Percentiles rank a stretch among this genome's conserved stretches.
These are phyloP conservation scores for Larix kaempferi DNA, from an alignment of 75 land plant genomes.

Conservation along the genomic window DNA sequence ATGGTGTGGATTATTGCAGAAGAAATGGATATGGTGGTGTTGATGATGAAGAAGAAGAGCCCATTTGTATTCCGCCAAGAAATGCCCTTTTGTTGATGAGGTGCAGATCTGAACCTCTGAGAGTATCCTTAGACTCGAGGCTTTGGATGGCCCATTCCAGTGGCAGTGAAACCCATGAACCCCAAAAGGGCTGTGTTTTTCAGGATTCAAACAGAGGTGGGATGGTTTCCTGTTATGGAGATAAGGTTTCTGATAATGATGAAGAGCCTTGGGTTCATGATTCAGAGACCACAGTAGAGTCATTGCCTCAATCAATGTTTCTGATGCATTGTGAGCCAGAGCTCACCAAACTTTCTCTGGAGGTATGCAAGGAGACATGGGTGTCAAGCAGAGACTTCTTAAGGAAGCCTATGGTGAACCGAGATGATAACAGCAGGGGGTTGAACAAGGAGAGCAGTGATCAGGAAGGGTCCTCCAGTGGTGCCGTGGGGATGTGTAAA, in stretches of 20 bases:
- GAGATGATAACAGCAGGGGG: conserved; percentile 4
- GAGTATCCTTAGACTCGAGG: conserved; percentile 33
- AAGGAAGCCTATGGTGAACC: background rate
- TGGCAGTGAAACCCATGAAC: background rate
- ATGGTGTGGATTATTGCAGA: background rate
- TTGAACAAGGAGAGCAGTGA: background rate
- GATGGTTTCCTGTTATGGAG: background rate
- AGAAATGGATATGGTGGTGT: background rate
- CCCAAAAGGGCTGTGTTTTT: background rate
- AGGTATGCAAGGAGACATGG: conserved; percentile 73
- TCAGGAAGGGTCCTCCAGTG: conserved; percentile 2
- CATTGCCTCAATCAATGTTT: conserved; percentile 23
- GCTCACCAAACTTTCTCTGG: conserved; percentile 66
- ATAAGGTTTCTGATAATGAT: background rate
- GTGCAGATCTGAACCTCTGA: conserved; percentile 69
- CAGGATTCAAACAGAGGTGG: conserved; percentile 14
- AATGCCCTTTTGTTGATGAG: conserved; percentile 72
- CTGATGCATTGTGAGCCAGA: conserved; percentile 69
- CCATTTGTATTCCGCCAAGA: conserved; percentile 34
- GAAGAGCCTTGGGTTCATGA: background rate
- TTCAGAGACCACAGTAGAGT: background rate
- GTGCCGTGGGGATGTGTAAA: background rate
- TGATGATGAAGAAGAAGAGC: conserved; percentile 5
- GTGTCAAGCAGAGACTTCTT: conserved; percentile 51
- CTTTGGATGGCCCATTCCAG: background rate